Conservation (phyloP, 2,329 filamentous ascomycete genomes). For the Nemania bipapillata region DNA sequence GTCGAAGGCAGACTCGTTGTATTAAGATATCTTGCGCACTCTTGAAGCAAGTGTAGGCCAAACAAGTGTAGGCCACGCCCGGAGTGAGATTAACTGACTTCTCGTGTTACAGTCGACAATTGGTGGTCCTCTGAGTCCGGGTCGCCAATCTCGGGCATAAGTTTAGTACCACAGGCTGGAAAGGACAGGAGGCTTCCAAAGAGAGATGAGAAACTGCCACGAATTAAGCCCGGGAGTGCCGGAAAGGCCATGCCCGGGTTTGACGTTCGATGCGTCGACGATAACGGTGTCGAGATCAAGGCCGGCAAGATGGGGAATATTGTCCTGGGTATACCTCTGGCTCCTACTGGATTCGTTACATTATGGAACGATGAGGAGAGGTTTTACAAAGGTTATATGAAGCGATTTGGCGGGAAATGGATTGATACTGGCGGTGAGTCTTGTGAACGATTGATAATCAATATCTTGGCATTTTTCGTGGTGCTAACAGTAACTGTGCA, state of each 20-base stretch:
- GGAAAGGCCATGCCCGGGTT: conserved; percentile 93
- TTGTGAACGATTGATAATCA: not conserved
- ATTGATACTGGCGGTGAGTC: conserved; percentile 76
- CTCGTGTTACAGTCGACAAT: conserved; percentile 58
- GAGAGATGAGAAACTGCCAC: conserved; percentile 57
- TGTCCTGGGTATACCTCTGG: conserved; percentile 82
- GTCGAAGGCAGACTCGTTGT: not conserved
- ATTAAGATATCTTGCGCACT: not conserved
- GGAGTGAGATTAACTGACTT: not conserved
- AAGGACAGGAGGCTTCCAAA: conserved; percentile 60
- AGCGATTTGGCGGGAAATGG: conserved; percentile 83
- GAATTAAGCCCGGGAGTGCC: conserved; percentile 83
- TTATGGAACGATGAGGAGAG: conserved; percentile 87
- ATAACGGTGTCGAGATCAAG: conserved; percentile 77
- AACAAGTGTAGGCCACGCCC: not conserved
- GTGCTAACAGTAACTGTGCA: conserved; percentile 13
- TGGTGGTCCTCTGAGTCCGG: conserved; percentile 71
- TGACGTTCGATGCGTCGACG: conserved; percentile 85
- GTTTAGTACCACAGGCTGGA: conserved; percentile 68
- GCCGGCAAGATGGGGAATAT: conserved; percentile 88
- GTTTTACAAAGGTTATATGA: conserved; percentile 86
- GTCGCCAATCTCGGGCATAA: conserved; percentile 68
- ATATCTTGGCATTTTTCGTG: not conserved
- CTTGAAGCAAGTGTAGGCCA: not conserved
- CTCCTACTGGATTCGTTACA: conserved; percentile 85